Base-by-base conservation (phyloP, 129 eudicot species). In the Glebionis coronaria region DNA sequence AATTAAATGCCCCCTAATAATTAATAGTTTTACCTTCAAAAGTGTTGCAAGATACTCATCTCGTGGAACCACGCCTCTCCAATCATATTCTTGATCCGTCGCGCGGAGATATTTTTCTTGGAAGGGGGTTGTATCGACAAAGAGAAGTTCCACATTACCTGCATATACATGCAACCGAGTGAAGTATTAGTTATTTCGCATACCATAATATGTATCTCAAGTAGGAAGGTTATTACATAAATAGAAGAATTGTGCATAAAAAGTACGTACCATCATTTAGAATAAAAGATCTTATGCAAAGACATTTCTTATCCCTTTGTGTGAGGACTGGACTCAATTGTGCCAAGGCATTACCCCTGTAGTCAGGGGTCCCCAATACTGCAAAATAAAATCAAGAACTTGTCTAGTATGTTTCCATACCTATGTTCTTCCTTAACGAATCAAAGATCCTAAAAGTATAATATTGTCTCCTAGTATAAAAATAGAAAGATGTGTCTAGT, bases 311-410 rank as follows among this genome's bases (percentile, higher is more conserved):
- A 67, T 88, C 96, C 77, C 61, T 82, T 38, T 75, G 69, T 23
- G 46, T 75, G 10, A 84, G 91, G 57, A 55, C 44, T 18, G 79
- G 80, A 60, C 91, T 80, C 71, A 80, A 21, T 68, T 88, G 96
- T 67, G 92, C 92, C 67, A 75, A 70, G 16, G 63, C 92, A 79
- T 88, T 56, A 28, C 96, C 92, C 71, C 96, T 88, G 12, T 88
- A 85, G 70, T 88, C 96, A 78, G 85, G 96, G 73, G 85, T 88
- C 45, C 92, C 96, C 29, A 85, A 57, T 1, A 88, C 96, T 88
- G 76, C 69, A 78, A 58, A 21, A 31, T 12, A 0, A 52, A 21
- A 35, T 7, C 3, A 18, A 55, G 18, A 18, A 23, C 25, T 23
- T 23, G 25, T 23, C 2, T 23, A 23, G 25, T 23, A 0, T 23